Base-by-base conservation (phyloP, 1,139 yeast species). In the Saccharomycopsis crataegensis region DNA sequence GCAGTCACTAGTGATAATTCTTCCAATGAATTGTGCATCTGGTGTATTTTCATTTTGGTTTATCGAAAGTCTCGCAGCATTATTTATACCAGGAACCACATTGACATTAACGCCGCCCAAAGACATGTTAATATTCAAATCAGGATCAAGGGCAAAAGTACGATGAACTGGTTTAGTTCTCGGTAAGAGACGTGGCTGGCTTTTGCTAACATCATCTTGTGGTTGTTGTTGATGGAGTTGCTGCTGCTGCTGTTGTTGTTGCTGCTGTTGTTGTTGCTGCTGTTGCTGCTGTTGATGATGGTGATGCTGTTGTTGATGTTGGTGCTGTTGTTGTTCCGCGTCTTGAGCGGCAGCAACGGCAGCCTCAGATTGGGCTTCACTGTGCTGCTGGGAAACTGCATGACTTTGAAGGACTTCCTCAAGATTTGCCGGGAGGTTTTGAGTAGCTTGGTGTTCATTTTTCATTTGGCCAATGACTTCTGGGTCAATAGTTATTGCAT, bases 1-100 rank as follows among this genome's bases (percentile, higher is more conserved):
- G 60, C 88, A 82, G 3, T 49, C 54, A 12, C 57, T 60, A 6
- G 54, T 34, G 6, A 40, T 16, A 12, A 42, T 32, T 8, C 42
- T n/a, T 7, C 51, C 57, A 8, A 14, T 31, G 17, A 17, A 38
- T 32, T 36, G 48, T 46, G 8, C 45, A 14, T 9, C 28, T 8
- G 33, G 16, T 9, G 12, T 32, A 22, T 8, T 32, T 8, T 12
- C 40, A 40, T 14, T 31, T 6, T 36, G n/a, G 12, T 46, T 34
- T 9, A 45, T 38, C 48, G 57, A 58, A 12, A 64, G 62, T 1
- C 62, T 63, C 1, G 55, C 38, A n/a, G 60, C 56, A 43, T 57
- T 63, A 1, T 59, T 46, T 6, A 62, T 51, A 7, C 61, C 54
- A 17, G 62, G 62, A 34, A 56, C 60, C 16, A 61, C 61, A 32